Evolutionary conservation across 2,329 filamentous ascomycete genomes (phyloP).

Genomic region (Phyllosticta paracitricarpa): DNA sequence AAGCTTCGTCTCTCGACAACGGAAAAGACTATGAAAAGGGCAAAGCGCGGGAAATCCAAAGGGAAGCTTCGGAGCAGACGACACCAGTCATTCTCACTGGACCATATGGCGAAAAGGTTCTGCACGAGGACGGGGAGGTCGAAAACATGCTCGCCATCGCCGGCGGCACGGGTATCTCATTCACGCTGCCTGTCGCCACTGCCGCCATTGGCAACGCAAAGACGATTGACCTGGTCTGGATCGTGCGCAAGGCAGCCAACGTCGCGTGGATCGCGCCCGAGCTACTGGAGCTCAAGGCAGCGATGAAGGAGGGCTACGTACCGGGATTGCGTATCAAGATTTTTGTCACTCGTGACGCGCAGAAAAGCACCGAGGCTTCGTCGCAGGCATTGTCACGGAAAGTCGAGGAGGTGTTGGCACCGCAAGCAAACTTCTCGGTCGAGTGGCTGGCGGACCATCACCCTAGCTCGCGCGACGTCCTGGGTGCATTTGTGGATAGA

Average conservation of each 20-base stretch:
- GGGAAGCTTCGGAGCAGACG: constrained; percentile 14
- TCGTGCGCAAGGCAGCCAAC: constrained; percentile 22
- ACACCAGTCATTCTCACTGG: constrained; percentile 25
- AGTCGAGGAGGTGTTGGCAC: not conserved
- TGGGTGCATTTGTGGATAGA: constrained; percentile 18
- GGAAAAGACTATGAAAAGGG: constrained; percentile 10
- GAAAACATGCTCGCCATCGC: constrained; percentile 26
- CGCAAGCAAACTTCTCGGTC: constrained; percentile 14
- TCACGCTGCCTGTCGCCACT: constrained; percentile 26
- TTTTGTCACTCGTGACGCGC: constrained; percentile 3
- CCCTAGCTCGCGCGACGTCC: constrained; percentile 14
- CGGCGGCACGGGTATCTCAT: constrained; percentile 29
- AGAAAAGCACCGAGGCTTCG: not conserved
- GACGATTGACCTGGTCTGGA: constrained; percentile 25
- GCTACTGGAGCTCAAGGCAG: constrained; percentile 17
- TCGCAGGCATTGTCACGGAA: not conserved
- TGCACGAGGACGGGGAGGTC: constrained; percentile 14
- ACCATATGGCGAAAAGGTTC: constrained; percentile 24
- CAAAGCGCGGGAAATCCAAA: constrained; percentile 7
- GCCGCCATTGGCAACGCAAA: constrained; percentile 19
- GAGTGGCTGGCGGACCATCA: constrained; percentile 18
- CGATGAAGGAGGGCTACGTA: constrained; percentile 6
- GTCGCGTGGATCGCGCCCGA: constrained; percentile 27
- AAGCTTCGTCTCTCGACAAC: not conserved
- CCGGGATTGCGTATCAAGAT: constrained; percentile 4